Evolutionary conservation across 2,329 filamentous ascomycete species (phyloP), one percentile per base, ranked within the genome.

Genomic region (Botryotinia narcissicola): DNA sequence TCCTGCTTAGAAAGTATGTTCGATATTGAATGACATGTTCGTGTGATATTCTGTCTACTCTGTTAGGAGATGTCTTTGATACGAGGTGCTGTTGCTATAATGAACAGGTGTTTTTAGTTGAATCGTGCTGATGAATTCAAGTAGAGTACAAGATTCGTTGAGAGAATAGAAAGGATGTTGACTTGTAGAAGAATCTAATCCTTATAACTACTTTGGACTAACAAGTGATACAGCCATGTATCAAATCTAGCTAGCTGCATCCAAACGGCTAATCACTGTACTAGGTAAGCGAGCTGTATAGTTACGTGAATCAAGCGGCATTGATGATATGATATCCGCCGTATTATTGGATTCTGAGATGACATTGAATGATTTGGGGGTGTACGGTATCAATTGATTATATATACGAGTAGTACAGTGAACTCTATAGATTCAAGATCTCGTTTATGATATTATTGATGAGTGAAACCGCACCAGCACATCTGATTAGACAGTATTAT

Each of bases 31-130:
- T 37, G 12, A n/a, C 59, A 61, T 61, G 1, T 37, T 25, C 16
- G 7, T 25, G 22, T 0, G 35, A 5, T 61, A 16, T 0, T 5
- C 3, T 8, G 18, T 61, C 29, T 25, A 8, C 0, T 9, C 12
- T 37, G 59, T 0, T 1, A 0, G 4, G 4, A 4, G 1, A n/a
- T 60, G 2, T 25, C 3, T 14, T 51, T 51, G 10, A 4, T 51
- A 12, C 3, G 25, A 14, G 0, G 10, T 1, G 1, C 22, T 48
- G 9, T 37, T 9, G 22, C 1, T 40, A 2, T n/a, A 8, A 61
- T 61, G 35, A n/a, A 25, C 1, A 22, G 20, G 10, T 40, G 6
- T 16, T 61, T 20, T 1, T 37, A 37, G 12, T 3, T 4, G 5
- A 2, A 35, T 37, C 35, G 32, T 25, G 16, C 20, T 20, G 2